Evolutionary conservation across 1,284 basidiomycete species (phyloP), one percentile per base, ranked within the genome.

Genomic region (Moesziomyces sp.): DNA sequence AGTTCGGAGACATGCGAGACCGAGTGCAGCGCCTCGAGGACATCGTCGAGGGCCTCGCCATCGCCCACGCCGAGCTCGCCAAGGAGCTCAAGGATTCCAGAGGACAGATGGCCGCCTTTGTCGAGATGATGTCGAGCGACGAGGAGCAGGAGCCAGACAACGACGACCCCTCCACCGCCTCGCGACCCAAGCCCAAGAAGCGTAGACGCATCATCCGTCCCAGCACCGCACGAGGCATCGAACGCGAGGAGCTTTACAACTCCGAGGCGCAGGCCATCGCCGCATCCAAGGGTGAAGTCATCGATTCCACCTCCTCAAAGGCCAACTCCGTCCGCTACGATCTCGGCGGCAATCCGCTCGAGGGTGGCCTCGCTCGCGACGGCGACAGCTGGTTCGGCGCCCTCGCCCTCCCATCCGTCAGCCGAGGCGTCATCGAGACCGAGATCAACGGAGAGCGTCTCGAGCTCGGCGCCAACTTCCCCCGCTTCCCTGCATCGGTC

Each of bases 371-470:
- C 13, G 77, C 77, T 33, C 66, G 71, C 33, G 80, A 81, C 35
- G 80, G 81, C 30, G 74, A 78, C 54, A 76, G 68, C 45, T 83
- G 76, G 74, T 83, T 78, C 40, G 81, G 81, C 26, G 80, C 79
- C 16, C 66, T 82, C 3, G 81, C 81, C 23, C 54, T 83, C 26
- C 81, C 81, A 10, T 78, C 75, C 46, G 79, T 82, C 61, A 76
- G 75, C 38, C 71, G 80, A 5, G 70, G 77, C 26, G 72, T 77
- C 38, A 74, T 83, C 52, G 69, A 77, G 52, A 80, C 81, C 21
- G 71, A 78, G 44, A 81, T 81, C 63, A 71, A 78, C 46, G 81
- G 81, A 42, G 80, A 83, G 52, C 52, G 69, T 48, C 66, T 83
- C 58, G 80, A 83, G 68, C 70, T 83, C 10, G 68, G 74, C 45